Percentiles rank a stretch among this genome's conserved stretches.
These are phyloP conservation scores for Russula compacta DNA, from an alignment of 768 basidiomycete species.

Conservation along the genomic window DNA sequence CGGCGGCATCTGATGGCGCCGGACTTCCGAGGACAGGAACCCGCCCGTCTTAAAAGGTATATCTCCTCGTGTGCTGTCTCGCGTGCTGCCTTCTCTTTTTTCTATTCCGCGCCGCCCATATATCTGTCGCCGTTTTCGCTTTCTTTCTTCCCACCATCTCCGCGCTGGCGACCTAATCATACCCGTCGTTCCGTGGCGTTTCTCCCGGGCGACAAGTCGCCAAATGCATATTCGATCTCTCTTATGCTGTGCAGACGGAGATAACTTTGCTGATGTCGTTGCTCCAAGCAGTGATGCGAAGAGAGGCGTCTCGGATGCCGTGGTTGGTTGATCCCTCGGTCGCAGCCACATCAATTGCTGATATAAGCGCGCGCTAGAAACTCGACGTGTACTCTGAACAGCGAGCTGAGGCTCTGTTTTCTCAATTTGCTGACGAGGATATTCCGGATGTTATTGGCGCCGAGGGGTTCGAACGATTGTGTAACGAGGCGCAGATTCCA, in stretches of 20 bases:
- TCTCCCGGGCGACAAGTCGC: constrained; percentile 3
- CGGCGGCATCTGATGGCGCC: constrained; percentile 4
- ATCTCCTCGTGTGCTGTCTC: constrained; percentile 2
- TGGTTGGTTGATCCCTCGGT: background rate
- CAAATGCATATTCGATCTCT: constrained; percentile 15
- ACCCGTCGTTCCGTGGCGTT: constrained; percentile 3
- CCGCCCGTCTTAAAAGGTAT: constrained; percentile 19
- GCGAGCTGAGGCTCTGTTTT: constrained; percentile 46
- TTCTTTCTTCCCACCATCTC: constrained; percentile 9
- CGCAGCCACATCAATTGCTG: background rate
- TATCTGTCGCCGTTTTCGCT: background rate
- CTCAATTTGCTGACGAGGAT: constrained; percentile 46
- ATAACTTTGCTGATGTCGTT: constrained; percentile 9
- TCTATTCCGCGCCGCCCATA: background rate
- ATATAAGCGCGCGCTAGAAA: constrained; percentile 11
- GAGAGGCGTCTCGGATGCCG: background rate
- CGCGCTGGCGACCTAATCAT: constrained; percentile 7
- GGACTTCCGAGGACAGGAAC: constrained; percentile 17
- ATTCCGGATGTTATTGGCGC: constrained; percentile 51
- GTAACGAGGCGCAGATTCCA: constrained; percentile 57
- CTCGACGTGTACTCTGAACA: constrained; percentile 41
- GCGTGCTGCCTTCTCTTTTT: constrained; percentile 2
- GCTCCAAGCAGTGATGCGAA: constrained; percentile 3
- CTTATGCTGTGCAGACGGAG: constrained; percentile 14
- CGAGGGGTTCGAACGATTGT: constrained; percentile 64